phyloP scores from a whole-genome alignment of 1,284 basidiomycete species.

The Cystobasidium pallidum region DNA sequence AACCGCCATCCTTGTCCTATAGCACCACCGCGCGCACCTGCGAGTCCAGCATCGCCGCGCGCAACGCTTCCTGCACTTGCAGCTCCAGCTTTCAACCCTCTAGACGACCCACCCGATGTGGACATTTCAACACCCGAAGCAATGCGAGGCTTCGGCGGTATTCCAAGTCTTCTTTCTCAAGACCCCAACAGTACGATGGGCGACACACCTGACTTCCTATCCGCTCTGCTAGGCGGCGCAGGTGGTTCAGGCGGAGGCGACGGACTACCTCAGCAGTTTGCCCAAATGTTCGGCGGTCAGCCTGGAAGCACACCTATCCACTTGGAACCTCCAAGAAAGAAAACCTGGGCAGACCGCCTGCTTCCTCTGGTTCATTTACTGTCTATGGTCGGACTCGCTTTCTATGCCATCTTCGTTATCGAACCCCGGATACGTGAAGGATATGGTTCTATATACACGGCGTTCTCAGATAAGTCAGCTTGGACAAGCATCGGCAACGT shows the following conservation, averaged over 20 bases:
- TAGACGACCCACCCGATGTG: slow-evolving; percentile 52
- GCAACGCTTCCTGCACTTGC: slow-evolving; percentile 35
- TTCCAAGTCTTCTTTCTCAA: slow-evolving; percentile 22
- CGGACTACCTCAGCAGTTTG: slow-evolving; percentile 29
- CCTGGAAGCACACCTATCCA: slow-evolving; percentile 42
- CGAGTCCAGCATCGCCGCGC: slow-evolving; percentile 12
- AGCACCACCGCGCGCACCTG: slow-evolving; percentile 35
- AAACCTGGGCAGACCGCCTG: slow-evolving; percentile 50
- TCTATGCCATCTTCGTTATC: slow-evolving; percentile 49
- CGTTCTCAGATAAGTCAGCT: slow-evolving; percentile 45
- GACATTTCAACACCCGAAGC: slow-evolving; percentile 46
- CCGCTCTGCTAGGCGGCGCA: slow-evolving; percentile 46
- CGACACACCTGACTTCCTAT: slow-evolving; percentile 49
- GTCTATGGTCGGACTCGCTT: slow-evolving; percentile 50
- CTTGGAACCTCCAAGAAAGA: slow-evolving; percentile 44
- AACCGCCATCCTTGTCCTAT: slow-evolving; percentile 2
- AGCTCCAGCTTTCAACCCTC: slow-evolving; percentile 45
- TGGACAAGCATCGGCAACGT: slow-evolving; percentile 39
- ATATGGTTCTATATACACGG: slow-evolving; percentile 23
- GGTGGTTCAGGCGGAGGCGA: slow-evolving; percentile 27
- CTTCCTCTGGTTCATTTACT: slow-evolving; percentile 52
- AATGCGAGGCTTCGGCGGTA: slow-evolving; percentile 28
- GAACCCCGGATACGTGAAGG: slow-evolving; percentile 47
- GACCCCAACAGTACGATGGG: slow-evolving; percentile 1
- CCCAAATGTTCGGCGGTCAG: slow-evolving; percentile 40